Base-by-base conservation (phyloP, 176 grass and related monocot species). In the Poa annua region DNA sequence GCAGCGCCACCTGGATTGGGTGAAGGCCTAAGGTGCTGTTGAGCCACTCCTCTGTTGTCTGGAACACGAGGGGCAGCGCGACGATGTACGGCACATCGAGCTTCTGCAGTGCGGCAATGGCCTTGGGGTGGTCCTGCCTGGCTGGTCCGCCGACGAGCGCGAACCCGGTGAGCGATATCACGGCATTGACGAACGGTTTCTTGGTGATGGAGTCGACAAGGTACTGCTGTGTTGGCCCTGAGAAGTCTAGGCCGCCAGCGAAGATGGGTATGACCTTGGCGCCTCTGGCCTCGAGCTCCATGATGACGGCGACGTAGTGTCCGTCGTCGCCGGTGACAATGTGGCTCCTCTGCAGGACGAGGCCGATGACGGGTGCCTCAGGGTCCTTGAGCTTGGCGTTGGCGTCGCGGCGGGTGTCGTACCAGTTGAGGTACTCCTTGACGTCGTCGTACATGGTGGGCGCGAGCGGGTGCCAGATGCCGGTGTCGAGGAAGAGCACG, bases 381-480 rank as follows among this genome's bases (percentile, higher is more conserved):
- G 73, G 83, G 76, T 80, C 85, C 86, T 87, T 92, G 50, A 92
- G 89, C 83, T 20, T 85, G 51, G 83, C 81, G 20, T 85, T 50
- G 63, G 86, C 69, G 80, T 99, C 96, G 6, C 88, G 79, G 33
- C 96, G 86, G 14, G 96, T 94, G 33, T 83, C 93, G 49, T 99
- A 96, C 96, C 96, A 99, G 75, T 99, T 99, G 84, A 99, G 90
- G 88, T 96, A 99, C 91, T 99, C 96, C 89, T 96, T 99, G 55
- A 81, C 89, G 55, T 99, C 96, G 22, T 93, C 96, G 76, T 81
- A 99, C 96, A 99, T 99, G 74, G 84, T 77, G 14, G 96, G 93
- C 11, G 96, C 96, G 35, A 99, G 86, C 50, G 93, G 96, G 72
- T 99, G 93, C 96, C 96, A 99, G 64, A 99, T 96, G 39, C 96